phyloP scores from a whole-genome alignment of 2,329 filamentous ascomycete species.

The Hymenoscyphus occultus region DNA sequence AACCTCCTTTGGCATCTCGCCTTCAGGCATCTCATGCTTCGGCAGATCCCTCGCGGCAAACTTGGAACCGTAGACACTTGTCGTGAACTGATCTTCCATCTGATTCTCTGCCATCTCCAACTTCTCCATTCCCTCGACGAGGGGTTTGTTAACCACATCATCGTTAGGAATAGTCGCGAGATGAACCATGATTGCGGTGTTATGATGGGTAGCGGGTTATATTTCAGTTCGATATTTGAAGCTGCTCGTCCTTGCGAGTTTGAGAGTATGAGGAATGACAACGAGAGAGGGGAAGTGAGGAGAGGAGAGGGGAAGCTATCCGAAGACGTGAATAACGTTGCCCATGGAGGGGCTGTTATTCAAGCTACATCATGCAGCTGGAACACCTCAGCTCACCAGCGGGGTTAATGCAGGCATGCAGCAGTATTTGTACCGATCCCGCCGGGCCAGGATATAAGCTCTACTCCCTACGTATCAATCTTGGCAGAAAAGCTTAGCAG shows the following conservation, averaged over 20 bases:
- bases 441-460: constrained; percentile 7
- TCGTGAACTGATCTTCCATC: constrained; percentile 31
- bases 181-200: constrained; percentile 45
- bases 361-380: constrained; percentile 2
- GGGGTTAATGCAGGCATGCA: neutral
- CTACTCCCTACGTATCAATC: constrained; percentile 5
- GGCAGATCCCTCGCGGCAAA: constrained; percentile 82
- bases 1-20: constrained; percentile 85
- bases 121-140: constrained; percentile 45
- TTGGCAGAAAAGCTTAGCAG: constrained; percentile 20
- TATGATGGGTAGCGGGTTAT: neutral
- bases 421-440: neutral
- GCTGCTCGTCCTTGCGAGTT: constrained; percentile 11
- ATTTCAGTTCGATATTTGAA: constrained; percentile 3
- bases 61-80: constrained; percentile 74
- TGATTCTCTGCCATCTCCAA: constrained; percentile 40
- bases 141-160: constrained; percentile 20
- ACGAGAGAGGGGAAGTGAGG: neutral
- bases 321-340: neutral
- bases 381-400: neutral
- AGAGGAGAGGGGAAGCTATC: neutral
- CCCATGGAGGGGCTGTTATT: constrained; percentile 1
- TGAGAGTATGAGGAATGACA: neutral
- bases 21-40: constrained; percentile 79
- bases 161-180: constrained; percentile 42